phyloP scores from a whole-genome alignment of 371 early-diverging fungal species.

The Mucor velutinosus region DNA sequence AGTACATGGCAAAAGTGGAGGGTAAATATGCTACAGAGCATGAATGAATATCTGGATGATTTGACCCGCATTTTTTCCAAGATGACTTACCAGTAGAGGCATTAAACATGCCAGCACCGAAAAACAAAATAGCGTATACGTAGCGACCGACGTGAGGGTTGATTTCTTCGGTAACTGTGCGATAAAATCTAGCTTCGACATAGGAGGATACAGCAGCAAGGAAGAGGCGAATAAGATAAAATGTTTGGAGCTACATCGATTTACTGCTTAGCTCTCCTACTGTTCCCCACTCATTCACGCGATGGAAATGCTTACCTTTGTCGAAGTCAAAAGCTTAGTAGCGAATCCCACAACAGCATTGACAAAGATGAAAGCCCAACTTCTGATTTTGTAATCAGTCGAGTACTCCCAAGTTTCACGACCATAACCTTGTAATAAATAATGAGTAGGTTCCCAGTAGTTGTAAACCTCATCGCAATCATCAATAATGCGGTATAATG shows the following conservation, averaged over 20 bases:
- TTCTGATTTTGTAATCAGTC: slow-evolving; percentile 84
- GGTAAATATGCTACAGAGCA: slow-evolving; percentile 76
- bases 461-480: slow-evolving; percentile 97
- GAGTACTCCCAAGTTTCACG: slow-evolving; percentile 98
- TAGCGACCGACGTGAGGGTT: slow-evolving; percentile 73
- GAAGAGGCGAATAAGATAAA: slow-evolving; percentile 69
- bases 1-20: slow-evolving; percentile 91
- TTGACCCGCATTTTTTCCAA: background rate
- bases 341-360: slow-evolving; percentile 57
- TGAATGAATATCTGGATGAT: background rate
- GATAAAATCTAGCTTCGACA: slow-evolving; percentile 77
- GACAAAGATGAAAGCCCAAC: slow-evolving; percentile 80
- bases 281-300: background rate
- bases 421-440: slow-evolving; percentile 82
- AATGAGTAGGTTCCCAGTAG: slow-evolving; percentile 95
- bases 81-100: slow-evolving; percentile 64
- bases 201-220: slow-evolving; percentile 67
- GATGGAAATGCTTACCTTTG: slow-evolving; percentile 44
- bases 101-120: slow-evolving; percentile 88
- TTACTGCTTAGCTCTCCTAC: background rate
- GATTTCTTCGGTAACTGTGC: slow-evolving; percentile 63
- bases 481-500: slow-evolving; percentile 62
- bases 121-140: slow-evolving; percentile 61
- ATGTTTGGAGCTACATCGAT: slow-evolving; percentile 63
- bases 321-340: slow-evolving; percentile 50